These are phyloP conservation scores for Solanum dulcamara DNA, from an alignment of 257 asterid genomes.

Conservation along the genomic window DNA sequence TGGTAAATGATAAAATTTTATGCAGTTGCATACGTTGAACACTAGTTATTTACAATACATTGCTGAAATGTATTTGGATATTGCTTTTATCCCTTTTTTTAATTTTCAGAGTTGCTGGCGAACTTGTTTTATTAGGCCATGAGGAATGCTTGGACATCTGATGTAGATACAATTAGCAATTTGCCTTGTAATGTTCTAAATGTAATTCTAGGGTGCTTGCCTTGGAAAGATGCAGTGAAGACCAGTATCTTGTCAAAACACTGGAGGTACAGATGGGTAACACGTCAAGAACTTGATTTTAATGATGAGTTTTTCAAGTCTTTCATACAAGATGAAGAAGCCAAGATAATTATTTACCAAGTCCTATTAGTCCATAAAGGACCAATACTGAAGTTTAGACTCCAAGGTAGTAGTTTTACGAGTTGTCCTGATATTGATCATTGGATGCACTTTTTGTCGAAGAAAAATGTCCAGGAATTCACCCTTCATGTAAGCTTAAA, in stretches of 20 bases:
- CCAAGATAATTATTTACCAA: neutral
- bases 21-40: neutral
- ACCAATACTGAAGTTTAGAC: neutral
- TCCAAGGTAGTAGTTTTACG: neutral
- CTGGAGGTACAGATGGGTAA: neutral
- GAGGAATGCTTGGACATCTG: neutral
- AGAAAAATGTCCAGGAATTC: too few relatives aligned
- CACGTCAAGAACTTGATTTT: neutral
- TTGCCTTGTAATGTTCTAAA: neutral
- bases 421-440: neutral
- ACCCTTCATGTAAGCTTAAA: too few relatives aligned
- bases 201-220: neutral
- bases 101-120: neutral
- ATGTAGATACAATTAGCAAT: neutral
- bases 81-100: neutral
- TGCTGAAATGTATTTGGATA: neutral
- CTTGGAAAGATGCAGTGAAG: neutral
- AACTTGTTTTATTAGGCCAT: neutral
- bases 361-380: neutral
- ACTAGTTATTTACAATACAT: neutral
- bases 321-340: neutral
- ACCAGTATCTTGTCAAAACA: neutral
- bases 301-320: neutral
- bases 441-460: neutral
- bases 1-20: neutral